phyloP scores from a whole-genome alignment of 208 protist species.

The Leishmania aethiopica region DNA sequence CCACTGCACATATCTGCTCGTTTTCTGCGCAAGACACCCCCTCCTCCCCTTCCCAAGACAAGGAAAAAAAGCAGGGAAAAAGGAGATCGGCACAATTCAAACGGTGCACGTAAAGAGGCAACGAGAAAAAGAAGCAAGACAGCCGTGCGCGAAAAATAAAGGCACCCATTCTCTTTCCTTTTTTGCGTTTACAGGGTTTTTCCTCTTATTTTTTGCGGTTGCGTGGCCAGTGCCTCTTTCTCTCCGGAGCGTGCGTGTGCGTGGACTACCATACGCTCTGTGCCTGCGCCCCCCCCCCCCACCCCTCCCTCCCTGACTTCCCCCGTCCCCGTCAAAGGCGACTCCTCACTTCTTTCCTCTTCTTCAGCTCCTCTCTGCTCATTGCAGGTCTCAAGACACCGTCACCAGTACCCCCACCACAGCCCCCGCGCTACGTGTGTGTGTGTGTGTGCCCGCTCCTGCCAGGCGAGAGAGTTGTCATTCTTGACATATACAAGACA shows the following conservation, averaged over 20 bases:
- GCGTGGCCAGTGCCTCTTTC: neutral
- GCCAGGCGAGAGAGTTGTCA: neutral
- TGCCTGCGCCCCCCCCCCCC: neutral
- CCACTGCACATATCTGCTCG: neutral
- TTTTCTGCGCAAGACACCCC: neutral
- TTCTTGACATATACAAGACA: neutral
- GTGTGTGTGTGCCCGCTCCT: neutral
- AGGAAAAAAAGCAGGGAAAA: neutral
- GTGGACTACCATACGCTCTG: neutral
- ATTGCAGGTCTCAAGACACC: neutral
- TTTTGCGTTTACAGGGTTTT: neutral
- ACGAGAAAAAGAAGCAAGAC: neutral
- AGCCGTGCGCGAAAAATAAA: neutral
- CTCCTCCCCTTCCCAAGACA: too few relatives aligned
- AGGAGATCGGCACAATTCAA: neutral
- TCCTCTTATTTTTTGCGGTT: neutral
- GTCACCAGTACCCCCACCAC: neutral
- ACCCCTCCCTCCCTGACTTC: neutral
- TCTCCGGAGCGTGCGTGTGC: neutral
- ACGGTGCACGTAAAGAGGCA: neutral
- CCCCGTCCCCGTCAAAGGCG: neutral
- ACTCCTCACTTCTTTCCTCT: neutral
- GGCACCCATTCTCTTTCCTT: neutral
- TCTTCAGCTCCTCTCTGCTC: neutral
- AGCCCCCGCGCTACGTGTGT: neutral